Base-by-base conservation (phyloP, 371 early-diverging fungal genomes). In the Chytridiales sp. region DNA sequence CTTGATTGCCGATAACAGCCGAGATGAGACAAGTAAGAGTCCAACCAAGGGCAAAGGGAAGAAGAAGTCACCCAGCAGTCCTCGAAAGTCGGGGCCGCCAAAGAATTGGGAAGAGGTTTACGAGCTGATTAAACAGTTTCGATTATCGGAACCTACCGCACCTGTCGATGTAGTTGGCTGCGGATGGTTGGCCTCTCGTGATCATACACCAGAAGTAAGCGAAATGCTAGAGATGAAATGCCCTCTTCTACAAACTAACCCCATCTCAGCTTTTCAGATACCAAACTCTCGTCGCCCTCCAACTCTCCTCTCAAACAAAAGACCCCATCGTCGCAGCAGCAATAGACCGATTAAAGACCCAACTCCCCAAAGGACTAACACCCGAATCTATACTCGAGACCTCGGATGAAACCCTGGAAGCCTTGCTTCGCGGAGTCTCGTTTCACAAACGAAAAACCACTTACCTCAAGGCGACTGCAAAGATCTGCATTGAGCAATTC, bases 161-260 rank as follows among this genome's bases (percentile, higher is more conserved):
- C 96, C 97, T 0, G 99, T 99, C 3, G 99, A 99, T 73, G 87
- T 88, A 0, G 89, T 94, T 76, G 99, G 99, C 0, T 98, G 99
- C 74, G 90, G 83, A 43, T 69, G 81, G 19, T 67, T 93, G 29
- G 91, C 85, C 8, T 85, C 88, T 2, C n/a, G 61, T n/a, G 71
- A 65, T 34, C 72, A 44, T 67, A 76, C 51, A 1, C 80, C 80
- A 29, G 76, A 82, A 68, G 68, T 74, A 11, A 22, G 26, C 47
- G 11, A 49, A 47, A 9, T 2, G 4, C 8, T 3, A 63, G 67
- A 0, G 31, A 63, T 32, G 60, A 62, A 13, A 57, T 62, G 47
- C 21, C 69, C 65, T 61, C 59, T 36, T 26, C 35, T 22, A 4
- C 32, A 40, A 47, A 46, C 2, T 49, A 66, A 42, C 47, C 39